Conservation (phyloP, 148 eudicot genomes). For the Linanthus parryae region DNA sequence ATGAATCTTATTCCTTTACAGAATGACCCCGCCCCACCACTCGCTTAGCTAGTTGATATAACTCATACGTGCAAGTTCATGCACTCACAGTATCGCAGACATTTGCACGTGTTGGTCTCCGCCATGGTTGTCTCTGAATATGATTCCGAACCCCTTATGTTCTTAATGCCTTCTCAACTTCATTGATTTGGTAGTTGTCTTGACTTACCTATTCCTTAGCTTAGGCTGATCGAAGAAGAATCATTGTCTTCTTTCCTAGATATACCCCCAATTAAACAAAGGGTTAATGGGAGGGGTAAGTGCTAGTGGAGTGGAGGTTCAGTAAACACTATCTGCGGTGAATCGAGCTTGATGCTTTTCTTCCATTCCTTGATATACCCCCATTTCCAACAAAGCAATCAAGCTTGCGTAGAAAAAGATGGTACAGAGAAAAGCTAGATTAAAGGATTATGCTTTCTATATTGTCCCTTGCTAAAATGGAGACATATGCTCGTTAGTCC, state of each 20-base stretch:
- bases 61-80: slow-evolving; percentile 5
- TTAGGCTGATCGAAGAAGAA: neutral
- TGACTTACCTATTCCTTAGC: neutral
- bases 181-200: neutral
- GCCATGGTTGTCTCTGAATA: slow-evolving; percentile 3
- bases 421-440: slow-evolving; percentile 16
- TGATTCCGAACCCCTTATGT: neutral
- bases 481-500: slow-evolving; percentile 40
- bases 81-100: slow-evolving; percentile 3
- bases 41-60: slow-evolving; percentile 3
- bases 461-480: slow-evolving; percentile 29
- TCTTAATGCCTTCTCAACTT: neutral
- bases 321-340: slow-evolving; percentile 42
- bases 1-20: slow-evolving; percentile 16
- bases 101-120: slow-evolving; percentile 5
- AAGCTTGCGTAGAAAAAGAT: slow-evolving; percentile 12
- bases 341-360: slow-evolving; percentile 30
- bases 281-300: slow-evolving; percentile 10
- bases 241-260: neutral
- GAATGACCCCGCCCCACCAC: slow-evolving; percentile 12
- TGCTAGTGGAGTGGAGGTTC: slow-evolving; percentile 18
- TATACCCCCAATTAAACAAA: neutral
- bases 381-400: slow-evolving; percentile 16
- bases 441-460: slow-evolving; percentile 19
- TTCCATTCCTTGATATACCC: neutral